Percentiles rank a stretch among this genome's conserved stretches.
Conservation (phyloP, 2,329 filamentous ascomycete genomes). For the Huntiella abstrusa region DNA sequence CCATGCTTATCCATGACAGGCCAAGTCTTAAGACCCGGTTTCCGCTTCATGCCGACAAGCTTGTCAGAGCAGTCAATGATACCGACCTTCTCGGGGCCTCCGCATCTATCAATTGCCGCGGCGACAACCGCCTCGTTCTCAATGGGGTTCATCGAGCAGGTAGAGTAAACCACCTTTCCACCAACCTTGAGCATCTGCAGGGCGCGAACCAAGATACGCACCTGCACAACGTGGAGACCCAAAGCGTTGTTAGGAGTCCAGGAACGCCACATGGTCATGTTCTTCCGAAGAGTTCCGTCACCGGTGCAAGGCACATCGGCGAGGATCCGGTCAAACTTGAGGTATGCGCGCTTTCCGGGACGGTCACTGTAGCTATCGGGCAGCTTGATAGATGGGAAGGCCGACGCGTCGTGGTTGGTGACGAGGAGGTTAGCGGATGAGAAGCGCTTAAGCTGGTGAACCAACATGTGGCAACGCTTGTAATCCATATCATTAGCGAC, state of each 20-base stretch:
- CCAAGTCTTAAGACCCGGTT: slow-evolving; percentile 63
- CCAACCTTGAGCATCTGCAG: slow-evolving; percentile 93
- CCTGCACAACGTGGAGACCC: slow-evolving; percentile 71
- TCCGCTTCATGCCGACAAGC: slow-evolving; percentile 58
- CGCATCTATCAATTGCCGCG: slow-evolving; percentile 75
- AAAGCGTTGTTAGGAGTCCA: slow-evolving; percentile 80
- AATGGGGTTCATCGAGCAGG: slow-evolving; percentile 95
- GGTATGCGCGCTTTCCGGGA: slow-evolving; percentile 44
- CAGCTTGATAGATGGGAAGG: slow-evolving; percentile 86
- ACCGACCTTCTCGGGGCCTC: slow-evolving; percentile 61
- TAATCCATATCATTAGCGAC: slow-evolving; percentile 96
- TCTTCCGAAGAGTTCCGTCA: slow-evolving; percentile 87
- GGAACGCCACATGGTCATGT: slow-evolving; percentile 82
- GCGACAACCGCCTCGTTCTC: slow-evolving; percentile 91
- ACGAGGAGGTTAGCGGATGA: slow-evolving; percentile 94
- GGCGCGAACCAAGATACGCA: slow-evolving; percentile 75
- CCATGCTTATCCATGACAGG: slow-evolving; percentile 77
- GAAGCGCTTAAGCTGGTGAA: slow-evolving; percentile 92
- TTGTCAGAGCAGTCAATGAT: slow-evolving; percentile 68
- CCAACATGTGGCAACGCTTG: slow-evolving; percentile 89
- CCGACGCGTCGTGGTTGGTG: slow-evolving; percentile 91
- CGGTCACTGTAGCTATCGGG: slow-evolving; percentile 37
- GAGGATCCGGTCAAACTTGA: slow-evolving; percentile 92
- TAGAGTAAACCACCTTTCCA: slow-evolving; percentile 89
- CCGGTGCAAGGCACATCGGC: slow-evolving; percentile 95